These are phyloP conservation scores for Neophaeococcomyces mojaviensis DNA, from an alignment of 2,329 filamentous ascomycete species.

Conservation along the genomic window DNA sequence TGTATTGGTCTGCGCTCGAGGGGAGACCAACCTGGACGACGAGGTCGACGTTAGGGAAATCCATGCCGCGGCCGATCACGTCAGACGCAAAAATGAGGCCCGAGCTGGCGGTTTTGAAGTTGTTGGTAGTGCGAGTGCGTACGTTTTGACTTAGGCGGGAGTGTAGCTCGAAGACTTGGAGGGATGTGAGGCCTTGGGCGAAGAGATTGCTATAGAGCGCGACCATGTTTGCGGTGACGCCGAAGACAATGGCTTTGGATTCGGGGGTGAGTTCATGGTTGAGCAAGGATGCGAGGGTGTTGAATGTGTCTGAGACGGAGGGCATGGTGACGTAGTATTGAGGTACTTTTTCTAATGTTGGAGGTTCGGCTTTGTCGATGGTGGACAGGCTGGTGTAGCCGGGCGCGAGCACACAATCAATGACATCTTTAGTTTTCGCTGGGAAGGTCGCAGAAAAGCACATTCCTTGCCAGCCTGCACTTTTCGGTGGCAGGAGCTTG, in stretches of 20 bases:
- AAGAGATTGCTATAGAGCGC: conserved; percentile 56
- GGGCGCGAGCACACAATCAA: conserved; percentile 3
- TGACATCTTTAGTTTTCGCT: conserved; percentile 1
- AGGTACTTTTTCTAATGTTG: conserved; percentile 37
- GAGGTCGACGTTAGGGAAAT: conserved; percentile 73
- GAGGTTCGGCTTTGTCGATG: conserved; percentile 11
- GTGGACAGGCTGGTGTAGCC: conserved; percentile 8
- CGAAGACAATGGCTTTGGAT: conserved; percentile 93
- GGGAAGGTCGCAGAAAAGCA: conserved; percentile 94
- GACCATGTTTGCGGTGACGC: conserved; percentile 72
- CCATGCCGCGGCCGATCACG: conserved; percentile 74
- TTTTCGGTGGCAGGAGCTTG: conserved; percentile 56
- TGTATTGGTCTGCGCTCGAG: conserved; percentile 60
- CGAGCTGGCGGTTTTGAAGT: conserved; percentile 57
- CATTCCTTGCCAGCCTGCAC: conserved; percentile 58
- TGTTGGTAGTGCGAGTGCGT: conserved; percentile 63
- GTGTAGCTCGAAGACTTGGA: conserved; percentile 57
- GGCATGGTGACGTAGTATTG: conserved; percentile 42
- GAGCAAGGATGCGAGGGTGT: conserved; percentile 38
- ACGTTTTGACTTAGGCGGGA: conserved; percentile 64
- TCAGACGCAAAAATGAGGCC: conserved; percentile 70
- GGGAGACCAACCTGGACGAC: conserved; percentile 67
- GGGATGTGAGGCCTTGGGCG: conserved; percentile 30
- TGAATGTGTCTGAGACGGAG: conserved; percentile 38
- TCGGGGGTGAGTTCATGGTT: conserved; percentile 31